Percentiles rank a stretch among this genome's conserved stretches.
Conservation (phyloP, 805 yeast genomes). For the Candida adriatica region DNA sequence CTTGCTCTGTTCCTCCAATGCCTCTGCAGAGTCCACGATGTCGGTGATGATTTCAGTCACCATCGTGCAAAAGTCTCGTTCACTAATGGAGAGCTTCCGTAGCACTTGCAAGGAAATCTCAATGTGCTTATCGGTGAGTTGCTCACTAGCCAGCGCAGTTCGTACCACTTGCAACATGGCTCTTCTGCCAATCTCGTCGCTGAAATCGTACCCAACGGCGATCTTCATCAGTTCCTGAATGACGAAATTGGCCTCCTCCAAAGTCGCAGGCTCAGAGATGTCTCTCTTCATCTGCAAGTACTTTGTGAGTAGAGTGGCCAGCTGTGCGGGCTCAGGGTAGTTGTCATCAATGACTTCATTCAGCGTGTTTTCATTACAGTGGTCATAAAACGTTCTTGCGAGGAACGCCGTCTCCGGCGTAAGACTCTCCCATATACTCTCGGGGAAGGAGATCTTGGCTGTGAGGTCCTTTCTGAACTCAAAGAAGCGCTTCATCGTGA, state of each 20-base stretch:
- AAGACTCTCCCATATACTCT: constrained; percentile 60
- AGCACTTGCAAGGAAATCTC: constrained; percentile 58
- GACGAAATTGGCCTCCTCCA: constrained; percentile 60
- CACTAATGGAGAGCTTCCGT: constrained; percentile 65
- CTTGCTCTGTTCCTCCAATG: constrained; percentile 21
- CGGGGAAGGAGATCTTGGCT: constrained; percentile 50
- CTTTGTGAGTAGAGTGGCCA: constrained; percentile 51
- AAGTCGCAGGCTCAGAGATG: constrained; percentile 16
- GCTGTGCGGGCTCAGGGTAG: constrained; percentile 72
- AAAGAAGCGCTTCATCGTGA: constrained; percentile 60
- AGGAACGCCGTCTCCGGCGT: constrained; percentile 73
- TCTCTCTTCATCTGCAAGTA: constrained; percentile 50
- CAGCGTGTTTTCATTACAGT: constrained; percentile 49
- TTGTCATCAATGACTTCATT: constrained; percentile 53
- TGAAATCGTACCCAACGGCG: constrained; percentile 69
- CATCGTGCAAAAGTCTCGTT: constrained; percentile 78
- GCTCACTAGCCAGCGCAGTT: constrained; percentile 50
- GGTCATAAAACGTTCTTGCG: constrained; percentile 57
- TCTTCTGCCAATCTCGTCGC: constrained; percentile 88
- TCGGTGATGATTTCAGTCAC: constrained; percentile 83
- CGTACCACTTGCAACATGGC: constrained; percentile 57
- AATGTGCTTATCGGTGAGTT: constrained; percentile 46
- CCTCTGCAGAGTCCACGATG: constrained; percentile 53
- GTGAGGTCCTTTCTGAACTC: constrained; percentile 57
- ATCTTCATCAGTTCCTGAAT: constrained; percentile 65